phyloP scores from a whole-genome alignment of 2,329 filamentous ascomycete genomes.

The Penicillium rolfsii region DNA sequence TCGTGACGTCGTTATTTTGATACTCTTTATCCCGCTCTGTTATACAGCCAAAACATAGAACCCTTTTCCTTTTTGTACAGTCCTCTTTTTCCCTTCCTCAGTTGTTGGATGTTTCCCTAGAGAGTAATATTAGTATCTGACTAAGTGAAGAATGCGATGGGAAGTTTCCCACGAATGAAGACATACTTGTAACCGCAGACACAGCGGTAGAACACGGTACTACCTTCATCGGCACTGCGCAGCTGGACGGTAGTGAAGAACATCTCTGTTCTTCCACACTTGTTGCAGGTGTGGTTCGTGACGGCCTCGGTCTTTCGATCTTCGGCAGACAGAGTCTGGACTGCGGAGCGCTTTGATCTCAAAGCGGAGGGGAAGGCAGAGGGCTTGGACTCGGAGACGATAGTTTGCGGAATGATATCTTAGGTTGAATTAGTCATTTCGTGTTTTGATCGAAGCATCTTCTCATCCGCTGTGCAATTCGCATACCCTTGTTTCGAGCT shows the following conservation, averaged over 20 bases:
- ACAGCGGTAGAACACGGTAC: conserved; percentile 87
- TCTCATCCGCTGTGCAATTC: neutral
- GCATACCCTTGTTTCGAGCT: conserved; percentile 76
- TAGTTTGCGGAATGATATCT: conserved; percentile 76
- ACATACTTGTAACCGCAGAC: conserved; percentile 81
- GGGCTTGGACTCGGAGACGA: conserved; percentile 82
- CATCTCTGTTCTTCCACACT: conserved; percentile 81
- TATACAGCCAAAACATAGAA: conserved; percentile 34
- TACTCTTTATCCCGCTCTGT: conserved; percentile 33
- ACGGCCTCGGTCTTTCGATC: conserved; percentile 75
- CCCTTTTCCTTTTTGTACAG: conserved; percentile 21
- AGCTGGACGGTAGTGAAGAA: conserved; percentile 83
- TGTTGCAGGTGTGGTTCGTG: conserved; percentile 71
- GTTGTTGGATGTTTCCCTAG: conserved; percentile 44
- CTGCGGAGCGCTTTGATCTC: conserved; percentile 80
- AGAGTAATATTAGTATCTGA: conserved; percentile 24
- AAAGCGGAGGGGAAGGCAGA: conserved; percentile 89
- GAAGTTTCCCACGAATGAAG: conserved; percentile 1
- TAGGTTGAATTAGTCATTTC: conserved; percentile 15
- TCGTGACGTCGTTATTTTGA: conserved; percentile 35
- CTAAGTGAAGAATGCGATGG: neutral
- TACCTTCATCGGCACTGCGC: conserved; percentile 91
- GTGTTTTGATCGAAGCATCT: neutral
- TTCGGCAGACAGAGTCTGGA: conserved; percentile 77
- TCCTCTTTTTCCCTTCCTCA: conserved; percentile 24